Conservation (phyloP, 371 early-diverging fungal genomes). For the Dinochytrium kinnereticum region DNA sequence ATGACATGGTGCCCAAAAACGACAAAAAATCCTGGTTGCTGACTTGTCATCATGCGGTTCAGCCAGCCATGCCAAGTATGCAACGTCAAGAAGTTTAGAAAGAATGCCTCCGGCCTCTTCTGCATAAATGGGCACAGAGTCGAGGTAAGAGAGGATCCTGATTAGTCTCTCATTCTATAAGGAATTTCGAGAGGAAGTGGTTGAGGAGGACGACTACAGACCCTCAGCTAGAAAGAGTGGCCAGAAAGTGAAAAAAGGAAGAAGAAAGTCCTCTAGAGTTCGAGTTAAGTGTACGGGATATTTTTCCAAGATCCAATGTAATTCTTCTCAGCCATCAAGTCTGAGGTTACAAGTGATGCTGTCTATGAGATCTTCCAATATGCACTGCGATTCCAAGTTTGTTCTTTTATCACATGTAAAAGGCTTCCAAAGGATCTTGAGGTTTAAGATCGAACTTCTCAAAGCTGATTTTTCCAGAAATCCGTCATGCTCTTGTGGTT, state of each 20-base stretch:
- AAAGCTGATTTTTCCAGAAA: neutral
- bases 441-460: neutral
- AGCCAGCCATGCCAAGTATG: neutral
- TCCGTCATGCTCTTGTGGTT: conserved; percentile 6
- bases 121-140: neutral
- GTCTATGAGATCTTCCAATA: neutral
- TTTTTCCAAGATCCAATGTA: neutral
- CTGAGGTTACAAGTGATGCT: neutral
- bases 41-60: neutral
- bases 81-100: neutral
- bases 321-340: neutral
- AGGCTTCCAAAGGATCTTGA: neutral
- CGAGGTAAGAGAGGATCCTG: no score
- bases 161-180: no score
- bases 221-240: neutral
- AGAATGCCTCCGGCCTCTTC: neutral
- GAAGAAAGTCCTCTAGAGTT: no score
- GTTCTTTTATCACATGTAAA: neutral
- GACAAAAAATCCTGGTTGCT: neutral
- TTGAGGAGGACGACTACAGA: neutral
- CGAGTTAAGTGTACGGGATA: neutral
- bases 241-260: neutral
- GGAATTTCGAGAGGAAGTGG: neutral
- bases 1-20: neutral
- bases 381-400: neutral